These are phyloP conservation scores for Leishmania lainsoni DNA, from an alignment of 208 protist species.

Conservation along the genomic window DNA sequence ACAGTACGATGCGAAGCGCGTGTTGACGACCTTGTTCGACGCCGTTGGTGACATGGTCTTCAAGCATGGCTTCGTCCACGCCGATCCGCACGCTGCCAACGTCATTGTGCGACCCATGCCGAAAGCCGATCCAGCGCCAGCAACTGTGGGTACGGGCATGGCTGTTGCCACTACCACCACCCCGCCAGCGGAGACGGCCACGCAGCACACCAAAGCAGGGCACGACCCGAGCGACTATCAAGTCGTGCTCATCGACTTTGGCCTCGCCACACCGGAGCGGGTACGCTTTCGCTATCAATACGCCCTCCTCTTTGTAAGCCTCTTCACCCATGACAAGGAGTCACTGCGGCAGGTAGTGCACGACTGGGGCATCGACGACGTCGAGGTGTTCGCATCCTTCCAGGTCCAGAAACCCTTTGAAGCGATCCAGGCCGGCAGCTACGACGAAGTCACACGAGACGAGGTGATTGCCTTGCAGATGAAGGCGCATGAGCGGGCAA, in stretches of 20 bases:
- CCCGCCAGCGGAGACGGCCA: background rate
- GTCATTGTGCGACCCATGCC: slow-evolving; percentile 77
- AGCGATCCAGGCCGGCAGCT: slow-evolving; percentile 51
- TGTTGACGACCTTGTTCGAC: slow-evolving; percentile 81
- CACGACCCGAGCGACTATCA: slow-evolving; percentile 39
- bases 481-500: slow-evolving; percentile 39
- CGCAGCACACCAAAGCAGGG: slow-evolving; percentile 5
- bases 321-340: slow-evolving; percentile 70
- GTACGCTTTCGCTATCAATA: slow-evolving; percentile 83
- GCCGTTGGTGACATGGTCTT: slow-evolving; percentile 95
- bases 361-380: slow-evolving; percentile 76
- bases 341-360: slow-evolving; percentile 49
- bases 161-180: background rate
- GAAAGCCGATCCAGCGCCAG: background rate
- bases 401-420: slow-evolving; percentile 77
- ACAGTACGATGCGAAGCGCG: slow-evolving; percentile 47
- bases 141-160: background rate
- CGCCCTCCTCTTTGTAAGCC: slow-evolving; percentile 74
- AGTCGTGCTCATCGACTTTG: slow-evolving; percentile 83
- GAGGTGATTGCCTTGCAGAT: slow-evolving; percentile 68
- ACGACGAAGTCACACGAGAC: slow-evolving; percentile 65
- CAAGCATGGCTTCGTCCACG: slow-evolving; percentile 93
- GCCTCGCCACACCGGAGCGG: slow-evolving; percentile 67
- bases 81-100: slow-evolving; percentile 94
- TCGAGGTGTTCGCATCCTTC: slow-evolving; percentile 76